Base-by-base conservation (phyloP, 2,329 filamentous ascomycete species). In the Monilinia fructigena region DNA sequence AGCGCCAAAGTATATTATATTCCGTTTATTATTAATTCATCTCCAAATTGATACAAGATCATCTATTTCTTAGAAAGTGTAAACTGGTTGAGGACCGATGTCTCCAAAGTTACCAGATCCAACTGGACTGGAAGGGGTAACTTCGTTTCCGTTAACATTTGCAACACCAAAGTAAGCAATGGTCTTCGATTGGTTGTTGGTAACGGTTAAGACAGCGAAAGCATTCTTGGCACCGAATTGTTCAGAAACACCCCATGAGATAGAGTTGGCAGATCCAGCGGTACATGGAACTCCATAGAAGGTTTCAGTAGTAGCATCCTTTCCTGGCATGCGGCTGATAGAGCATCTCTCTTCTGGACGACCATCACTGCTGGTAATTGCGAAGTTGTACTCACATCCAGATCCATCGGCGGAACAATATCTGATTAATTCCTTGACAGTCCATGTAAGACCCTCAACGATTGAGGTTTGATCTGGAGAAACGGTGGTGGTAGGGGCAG, bases 311-410 rank as follows among this genome's bases (percentile, higher is more conserved):
- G n/a, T 28, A 38, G 45, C 59, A 40, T 20, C 14, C 28, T 50
- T 61, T 61, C 59, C 59, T 52, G 59, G 59, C 11, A 18, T 52
- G 35, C 59, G 42, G 12, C 26, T 52, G 45, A 61, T 47, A 18
- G 45, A 38, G 20, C 45, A 61, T 40, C n/a, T 52, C 45, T 61
- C 59, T 18, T 61, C 47, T 3, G 59, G 7, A 7, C 26, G 20
- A 11, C 47, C 59, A 52, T 61, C 47, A 3, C 26, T 61, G 28
- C 20, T 23, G 12, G 58, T 38, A 10, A 61, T 38, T 14, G 16
- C 28, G 35, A 61, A 61, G 58, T 61, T 61, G 12, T 61, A 61
- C 23, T 61, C 58, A 18, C 58, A 61, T 50, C 58, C 58, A 16
- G 58, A 38, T 50, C 42, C 42, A 26, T 61, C 28, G 5, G 20